Conservation (phyloP, 352 stramenopile genomes). For the Pythium oligandrum region DNA sequence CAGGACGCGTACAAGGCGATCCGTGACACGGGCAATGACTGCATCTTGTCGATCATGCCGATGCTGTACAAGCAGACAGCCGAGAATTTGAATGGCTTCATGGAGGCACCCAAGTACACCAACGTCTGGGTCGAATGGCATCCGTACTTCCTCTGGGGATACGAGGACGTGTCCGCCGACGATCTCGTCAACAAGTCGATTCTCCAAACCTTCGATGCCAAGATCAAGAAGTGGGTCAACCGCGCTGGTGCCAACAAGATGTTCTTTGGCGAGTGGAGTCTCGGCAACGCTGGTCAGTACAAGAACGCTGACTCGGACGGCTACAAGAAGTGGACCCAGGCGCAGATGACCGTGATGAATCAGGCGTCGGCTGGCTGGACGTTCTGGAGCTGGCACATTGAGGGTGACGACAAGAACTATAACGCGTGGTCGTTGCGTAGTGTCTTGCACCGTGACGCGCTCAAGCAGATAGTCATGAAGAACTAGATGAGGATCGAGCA, state of each 20-base stretch:
- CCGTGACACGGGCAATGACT: conserved; percentile 42
- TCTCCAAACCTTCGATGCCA: conserved; percentile 14
- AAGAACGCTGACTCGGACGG: conserved; percentile 21
- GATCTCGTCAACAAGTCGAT: conserved; percentile 16
- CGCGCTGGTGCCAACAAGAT: conserved; percentile 24
- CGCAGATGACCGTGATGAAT: conserved; percentile 4
- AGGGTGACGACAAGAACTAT: conserved; percentile 11
- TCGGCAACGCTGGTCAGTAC: conserved; percentile 23
- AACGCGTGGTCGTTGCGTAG: conserved; percentile 21
- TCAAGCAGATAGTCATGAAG: background rate
- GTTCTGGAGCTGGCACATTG: conserved; percentile 21
- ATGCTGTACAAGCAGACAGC: conserved; percentile 38
- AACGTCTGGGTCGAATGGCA: conserved; percentile 65
- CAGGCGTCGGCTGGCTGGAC: conserved; percentile 20
- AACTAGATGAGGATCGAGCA: background rate
- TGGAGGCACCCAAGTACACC: conserved; percentile 22
- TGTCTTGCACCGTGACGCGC: conserved; percentile 9
- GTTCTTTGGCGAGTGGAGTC: conserved; percentile 55
- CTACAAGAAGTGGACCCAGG: conserved; percentile 4
- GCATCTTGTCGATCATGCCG: conserved; percentile 38
- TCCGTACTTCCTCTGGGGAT: conserved; percentile 53
- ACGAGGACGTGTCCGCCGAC: conserved; percentile 17
- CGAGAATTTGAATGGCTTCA: conserved; percentile 26
- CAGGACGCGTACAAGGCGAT: conserved; percentile 44
- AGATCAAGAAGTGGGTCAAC: conserved; percentile 14